These are phyloP conservation scores for Malassezia vespertilionis DNA, from an alignment of 1,284 basidiomycete genomes.

Conservation along the genomic window DNA sequence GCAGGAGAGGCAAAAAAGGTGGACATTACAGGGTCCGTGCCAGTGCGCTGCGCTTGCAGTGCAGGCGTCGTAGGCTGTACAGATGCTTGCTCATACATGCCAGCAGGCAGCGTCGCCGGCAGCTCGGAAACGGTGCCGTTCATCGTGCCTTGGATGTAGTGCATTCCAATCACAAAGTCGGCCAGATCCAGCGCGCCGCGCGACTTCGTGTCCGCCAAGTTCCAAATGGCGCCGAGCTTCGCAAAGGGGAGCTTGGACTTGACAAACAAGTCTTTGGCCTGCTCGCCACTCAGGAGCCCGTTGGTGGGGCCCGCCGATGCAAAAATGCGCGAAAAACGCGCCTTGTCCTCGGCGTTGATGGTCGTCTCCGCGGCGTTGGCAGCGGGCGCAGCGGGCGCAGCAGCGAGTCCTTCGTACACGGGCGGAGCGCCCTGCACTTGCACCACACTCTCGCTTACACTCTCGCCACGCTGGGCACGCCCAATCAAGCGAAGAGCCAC, in stretches of 20 bases:
- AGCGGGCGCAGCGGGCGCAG: constrained; percentile 17
- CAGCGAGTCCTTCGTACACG: constrained; percentile 59
- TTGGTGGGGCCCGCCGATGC: constrained; percentile 36
- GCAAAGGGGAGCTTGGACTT: constrained; percentile 84
- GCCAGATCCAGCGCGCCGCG: constrained; percentile 77
- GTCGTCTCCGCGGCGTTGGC: constrained; percentile 4
- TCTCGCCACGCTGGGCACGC: constrained; percentile 78
- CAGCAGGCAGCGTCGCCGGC: constrained; percentile 70
- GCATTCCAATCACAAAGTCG: constrained; percentile 93
- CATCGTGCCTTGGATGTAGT: constrained; percentile 81
- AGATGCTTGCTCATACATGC: constrained; percentile 69
- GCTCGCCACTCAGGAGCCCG: constrained; percentile 57
- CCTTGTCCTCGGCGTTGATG: constrained; percentile 41
- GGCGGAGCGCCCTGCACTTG: constrained; percentile 61
- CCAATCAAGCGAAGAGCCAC: constrained; percentile 81
- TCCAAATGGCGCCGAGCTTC: constrained; percentile 88
- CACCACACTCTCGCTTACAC: constrained; percentile 51
- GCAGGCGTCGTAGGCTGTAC: constrained; percentile 20
- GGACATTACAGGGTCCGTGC: constrained; percentile 12
- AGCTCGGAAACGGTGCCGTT: constrained; percentile 60
- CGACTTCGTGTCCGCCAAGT: constrained; percentile 82
- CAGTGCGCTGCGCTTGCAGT: constrained; percentile 10
- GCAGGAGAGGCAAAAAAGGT: constrained; percentile 9
- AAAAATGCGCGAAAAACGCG: constrained; percentile 46
- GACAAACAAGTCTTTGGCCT: constrained; percentile 82